These are phyloP conservation scores for Cladosporium phlei DNA, from an alignment of 2,329 filamentous ascomycete species.

Conservation along the genomic window DNA sequence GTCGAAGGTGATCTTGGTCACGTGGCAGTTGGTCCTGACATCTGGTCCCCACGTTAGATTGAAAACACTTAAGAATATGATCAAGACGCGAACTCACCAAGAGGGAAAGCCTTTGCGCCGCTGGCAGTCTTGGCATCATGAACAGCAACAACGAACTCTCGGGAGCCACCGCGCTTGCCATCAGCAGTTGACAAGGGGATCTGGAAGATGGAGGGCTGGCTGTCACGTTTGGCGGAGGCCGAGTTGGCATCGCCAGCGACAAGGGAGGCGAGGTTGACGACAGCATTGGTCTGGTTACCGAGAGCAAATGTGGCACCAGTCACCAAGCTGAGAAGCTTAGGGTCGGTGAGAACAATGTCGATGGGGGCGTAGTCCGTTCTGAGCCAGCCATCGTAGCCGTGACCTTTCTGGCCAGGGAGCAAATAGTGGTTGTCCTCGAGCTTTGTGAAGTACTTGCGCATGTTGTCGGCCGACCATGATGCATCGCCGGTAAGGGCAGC, in stretches of 20 bases:
- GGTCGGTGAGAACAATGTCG: constrained; percentile 48
- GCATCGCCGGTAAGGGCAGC: constrained; percentile 55
- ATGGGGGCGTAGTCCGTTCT: constrained; percentile 48
- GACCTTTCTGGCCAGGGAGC: constrained; percentile 39
- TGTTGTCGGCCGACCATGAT: constrained; percentile 54
- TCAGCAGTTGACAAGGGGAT: constrained; percentile 52
- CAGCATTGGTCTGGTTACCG: constrained; percentile 35
- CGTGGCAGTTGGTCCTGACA: constrained; percentile 57
- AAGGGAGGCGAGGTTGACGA: constrained; percentile 25
- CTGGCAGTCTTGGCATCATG: constrained; percentile 47
- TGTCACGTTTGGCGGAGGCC: constrained; percentile 43
- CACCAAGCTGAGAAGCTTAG: constrained; percentile 50
- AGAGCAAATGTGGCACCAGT: constrained; percentile 51
- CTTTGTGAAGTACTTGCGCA: constrained; percentile 53
- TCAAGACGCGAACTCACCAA: constrained; percentile 26
- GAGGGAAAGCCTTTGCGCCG: constrained; percentile 51
- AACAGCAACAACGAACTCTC: constrained; percentile 52
- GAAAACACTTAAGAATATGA: background rate
- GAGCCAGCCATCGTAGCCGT: constrained; percentile 57
- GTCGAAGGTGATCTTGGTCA: constrained; percentile 62
- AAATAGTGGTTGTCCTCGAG: constrained; percentile 53
- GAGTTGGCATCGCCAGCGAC: constrained; percentile 39
- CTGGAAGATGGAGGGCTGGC: constrained; percentile 49
- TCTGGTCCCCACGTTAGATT: constrained; percentile 30
- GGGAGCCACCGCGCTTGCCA: constrained; percentile 38